Evolutionary conservation across 495 filamentous ascomycete species (phyloP).

Genomic region (Aspergillus nanangensis): DNA sequence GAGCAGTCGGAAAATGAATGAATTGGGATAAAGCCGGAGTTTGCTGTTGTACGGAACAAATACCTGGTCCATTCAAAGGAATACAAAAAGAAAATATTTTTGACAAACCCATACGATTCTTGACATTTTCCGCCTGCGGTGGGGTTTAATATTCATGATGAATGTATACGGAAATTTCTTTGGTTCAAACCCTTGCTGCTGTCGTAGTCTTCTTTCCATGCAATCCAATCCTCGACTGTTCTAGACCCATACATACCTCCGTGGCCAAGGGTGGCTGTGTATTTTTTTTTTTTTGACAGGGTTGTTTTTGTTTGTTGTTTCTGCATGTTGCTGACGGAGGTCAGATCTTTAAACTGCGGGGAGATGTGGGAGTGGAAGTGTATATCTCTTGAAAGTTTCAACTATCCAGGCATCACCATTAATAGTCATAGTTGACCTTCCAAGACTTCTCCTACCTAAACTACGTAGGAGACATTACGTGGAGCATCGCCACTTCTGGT

Average conservation of each 20-base stretch:
- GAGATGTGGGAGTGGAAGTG: neutral
- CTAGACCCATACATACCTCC: neutral
- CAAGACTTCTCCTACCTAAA: too few relatives aligned
- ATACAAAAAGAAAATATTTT: conserved; percentile 26
- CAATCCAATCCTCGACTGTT: neutral
- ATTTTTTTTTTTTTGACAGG: neutral
- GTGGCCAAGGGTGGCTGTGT: conserved; percentile 13
- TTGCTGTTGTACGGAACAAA: conserved; percentile 33
- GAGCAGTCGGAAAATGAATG: conserved; percentile 26
- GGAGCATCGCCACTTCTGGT: neutral
- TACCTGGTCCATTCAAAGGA: conserved; percentile 44
- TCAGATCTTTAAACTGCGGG: conserved; percentile 5
- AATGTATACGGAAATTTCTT: neutral
- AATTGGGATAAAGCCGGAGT: conserved; percentile 23
- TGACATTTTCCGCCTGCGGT: neutral
- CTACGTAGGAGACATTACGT: neutral
- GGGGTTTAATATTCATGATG: neutral
- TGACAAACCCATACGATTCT: neutral
- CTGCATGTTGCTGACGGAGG: neutral
- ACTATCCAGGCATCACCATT: conserved; percentile 6
- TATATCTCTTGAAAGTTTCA: neutral
- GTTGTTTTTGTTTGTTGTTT: neutral
- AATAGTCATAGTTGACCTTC: neutral
- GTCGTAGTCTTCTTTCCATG: neutral
- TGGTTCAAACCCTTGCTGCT: neutral